Percentiles rank a stretch among this genome's conserved stretches.
Evolutionary conservation across 2,329 filamentous ascomycete species (phyloP).

Genomic region (Aspergillus sp.): DNA sequence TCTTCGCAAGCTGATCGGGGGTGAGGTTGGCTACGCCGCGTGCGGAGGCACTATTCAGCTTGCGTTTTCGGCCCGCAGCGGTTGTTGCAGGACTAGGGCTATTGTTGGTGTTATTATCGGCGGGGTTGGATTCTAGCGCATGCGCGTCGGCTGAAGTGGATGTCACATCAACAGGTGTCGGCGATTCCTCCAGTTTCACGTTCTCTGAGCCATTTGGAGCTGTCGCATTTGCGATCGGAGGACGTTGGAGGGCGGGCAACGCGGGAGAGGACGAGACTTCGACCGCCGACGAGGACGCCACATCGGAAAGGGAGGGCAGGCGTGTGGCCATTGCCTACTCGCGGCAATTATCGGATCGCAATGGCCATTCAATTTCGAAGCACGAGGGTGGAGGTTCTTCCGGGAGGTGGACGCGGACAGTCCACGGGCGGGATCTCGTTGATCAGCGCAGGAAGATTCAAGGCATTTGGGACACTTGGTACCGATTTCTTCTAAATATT

Average conservation of each 20-base stretch:
- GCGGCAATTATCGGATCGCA: conserved; percentile 21
- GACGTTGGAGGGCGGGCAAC: conserved; percentile 3
- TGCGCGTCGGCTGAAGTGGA: conserved; percentile 26
- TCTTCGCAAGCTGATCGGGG: conserved; percentile 83
- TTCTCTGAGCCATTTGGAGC: conserved; percentile 12
- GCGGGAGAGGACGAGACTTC: conserved; percentile 16
- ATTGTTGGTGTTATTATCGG: conserved; percentile 9
- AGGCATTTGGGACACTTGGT: conserved; percentile 1
- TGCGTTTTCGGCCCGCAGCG: conserved; percentile 42
- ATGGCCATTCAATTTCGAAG: conserved; percentile 29
- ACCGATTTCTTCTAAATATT: not conserved
- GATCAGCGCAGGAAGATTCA: conserved; percentile 2
- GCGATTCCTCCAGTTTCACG: conserved; percentile 28
- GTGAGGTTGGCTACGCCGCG: conserved; percentile 85
- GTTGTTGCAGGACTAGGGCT: conserved; percentile 16
- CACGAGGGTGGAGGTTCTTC: conserved; percentile 1
- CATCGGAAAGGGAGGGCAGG: conserved; percentile 28
- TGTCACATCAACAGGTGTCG: conserved; percentile 22
- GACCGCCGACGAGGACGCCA: conserved; percentile 25
- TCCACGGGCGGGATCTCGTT: conserved; percentile 11
- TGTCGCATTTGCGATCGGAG: conserved; percentile 9
- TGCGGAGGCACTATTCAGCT: conserved; percentile 46
- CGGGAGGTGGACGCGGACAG: conserved; percentile 4
- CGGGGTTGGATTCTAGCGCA: conserved; percentile 20
- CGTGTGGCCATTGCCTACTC: conserved; percentile 37